Evolutionary conservation across 805 yeast genomes (phyloP), one percentile per base, ranked within the genome.

Genomic region (Starmerella cellae): DNA sequence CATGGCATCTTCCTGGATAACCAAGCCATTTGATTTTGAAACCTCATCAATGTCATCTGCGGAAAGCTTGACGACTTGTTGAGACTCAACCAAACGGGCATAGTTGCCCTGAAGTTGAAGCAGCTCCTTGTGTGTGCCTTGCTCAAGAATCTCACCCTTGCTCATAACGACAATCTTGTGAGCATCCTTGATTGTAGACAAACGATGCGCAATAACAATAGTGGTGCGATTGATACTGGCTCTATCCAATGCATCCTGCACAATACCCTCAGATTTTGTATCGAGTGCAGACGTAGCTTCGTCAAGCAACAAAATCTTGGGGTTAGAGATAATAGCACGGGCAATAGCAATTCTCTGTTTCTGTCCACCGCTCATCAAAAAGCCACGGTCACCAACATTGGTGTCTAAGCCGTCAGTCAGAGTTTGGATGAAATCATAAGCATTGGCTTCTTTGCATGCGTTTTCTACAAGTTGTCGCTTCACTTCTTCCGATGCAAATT

Each of bases 401-500:
- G 96, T 87, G 31, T 79, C 68, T n/a, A 75, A 62, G 0, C 95
- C 95, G 14, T 80, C 81, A 0, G 95, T 93, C 50, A 87, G 60
- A 35, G 75, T 82, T 29, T 66, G 56, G 37, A 62, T 60, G 41
- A 62, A 62, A 33, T 61, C 66, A 53, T 60, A 63, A 10, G 66
- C 67, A 33, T 62, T 62, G 39, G 67, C 66, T 43, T 57, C 60
- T 37, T 54, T 55, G 43, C 64, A 59, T 1, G 66, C 66, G 6
- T 58, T 55, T 24, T 55, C 54, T 17, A 67, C 63, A 26, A 63
- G 45, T 41, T 58, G 59, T 35, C 65, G 49, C 55, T 65, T 56
- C 52, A 54, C 54, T 51, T 63, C 61, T 18, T 63, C 56, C 38
- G 63, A 36, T 40, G 66, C 64, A 49, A 59, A 37, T 43, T 85